Conservation (phyloP, 192 early-diverging fungal species). For the Rhizoclosmatium globosum region DNA sequence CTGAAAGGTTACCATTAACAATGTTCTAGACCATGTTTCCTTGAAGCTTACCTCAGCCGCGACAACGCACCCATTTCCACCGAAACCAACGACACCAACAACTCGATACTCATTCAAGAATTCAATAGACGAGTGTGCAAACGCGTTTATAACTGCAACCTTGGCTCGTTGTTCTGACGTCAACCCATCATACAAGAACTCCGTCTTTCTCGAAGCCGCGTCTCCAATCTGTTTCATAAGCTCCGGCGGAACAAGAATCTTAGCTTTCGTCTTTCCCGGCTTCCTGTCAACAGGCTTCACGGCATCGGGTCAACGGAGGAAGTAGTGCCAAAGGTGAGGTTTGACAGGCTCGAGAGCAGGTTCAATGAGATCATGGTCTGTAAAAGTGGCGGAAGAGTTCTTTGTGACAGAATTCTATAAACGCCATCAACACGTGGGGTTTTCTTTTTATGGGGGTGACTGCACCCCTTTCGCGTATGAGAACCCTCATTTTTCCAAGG, state of each 20-base stretch:
- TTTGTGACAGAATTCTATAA: too few species aligned
- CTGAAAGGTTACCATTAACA: too few species aligned
- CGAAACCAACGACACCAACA: constrained; percentile 32
- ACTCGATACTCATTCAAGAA: constrained; percentile 17
- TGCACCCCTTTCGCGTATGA: too few species aligned
- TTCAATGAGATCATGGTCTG: too few species aligned
- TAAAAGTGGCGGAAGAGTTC: too few species aligned
- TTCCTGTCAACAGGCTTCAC: background rate
- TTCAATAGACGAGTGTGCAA: background rate
- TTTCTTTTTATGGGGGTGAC: too few species aligned
- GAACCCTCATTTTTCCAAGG: too few species aligned
- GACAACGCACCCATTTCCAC: constrained; percentile 29
- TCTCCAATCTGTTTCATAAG: background rate
- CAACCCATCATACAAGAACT: constrained; percentile 3
- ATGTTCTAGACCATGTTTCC: too few species aligned
- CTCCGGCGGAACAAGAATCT: background rate
- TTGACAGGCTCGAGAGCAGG: background rate
- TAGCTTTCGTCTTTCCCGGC: background rate
- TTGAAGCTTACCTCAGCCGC: background rate
- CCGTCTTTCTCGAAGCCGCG: background rate
- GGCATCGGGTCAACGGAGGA: background rate
- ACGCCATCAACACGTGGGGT: too few species aligned
- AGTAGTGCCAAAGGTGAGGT: background rate
- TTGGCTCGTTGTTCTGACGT: background rate
- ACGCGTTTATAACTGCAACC: constrained; percentile 19